These are phyloP conservation scores for Macrolepiota albuminosa DNA, from an alignment of 768 basidiomycete species.

Conservation along the genomic window DNA sequence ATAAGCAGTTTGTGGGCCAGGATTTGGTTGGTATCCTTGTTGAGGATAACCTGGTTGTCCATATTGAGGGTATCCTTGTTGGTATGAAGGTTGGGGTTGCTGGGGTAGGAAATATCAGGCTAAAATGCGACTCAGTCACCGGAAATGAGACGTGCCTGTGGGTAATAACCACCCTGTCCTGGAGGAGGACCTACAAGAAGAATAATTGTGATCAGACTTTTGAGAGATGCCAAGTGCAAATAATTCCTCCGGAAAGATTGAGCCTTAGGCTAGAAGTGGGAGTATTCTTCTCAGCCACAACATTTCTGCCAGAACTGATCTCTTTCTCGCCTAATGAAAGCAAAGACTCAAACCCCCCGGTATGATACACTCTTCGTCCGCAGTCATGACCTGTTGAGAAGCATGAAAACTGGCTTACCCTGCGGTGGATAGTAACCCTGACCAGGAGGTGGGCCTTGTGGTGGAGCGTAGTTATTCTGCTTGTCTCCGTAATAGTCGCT, in stretches of 20 bases:
- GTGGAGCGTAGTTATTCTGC: constrained; percentile 52
- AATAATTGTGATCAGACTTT: constrained; percentile 2
- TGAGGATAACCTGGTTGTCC: constrained; percentile 35
- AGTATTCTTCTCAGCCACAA: too few relatives aligned
- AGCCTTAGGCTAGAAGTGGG: neutral
- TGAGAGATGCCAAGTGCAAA: neutral
- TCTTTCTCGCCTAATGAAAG: neutral
- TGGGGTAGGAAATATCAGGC: constrained; percentile 22
- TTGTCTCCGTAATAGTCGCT: constrained; percentile 67
- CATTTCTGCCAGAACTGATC: neutral
- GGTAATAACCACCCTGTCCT: constrained; percentile 67
- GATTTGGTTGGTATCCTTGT: constrained; percentile 51
- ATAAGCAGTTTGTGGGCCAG: constrained; percentile 71
- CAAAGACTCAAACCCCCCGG: neutral
- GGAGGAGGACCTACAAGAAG: constrained; percentile 41
- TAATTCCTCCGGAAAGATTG: neutral
- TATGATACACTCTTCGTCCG: neutral
- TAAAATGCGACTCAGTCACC: neutral
- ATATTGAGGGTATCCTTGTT: constrained; percentile 34
- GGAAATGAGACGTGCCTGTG: constrained; percentile 30
- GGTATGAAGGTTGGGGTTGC: constrained; percentile 70
- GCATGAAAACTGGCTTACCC: constrained; percentile 5
- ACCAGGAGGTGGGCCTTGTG: constrained; percentile 37
- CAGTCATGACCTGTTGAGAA: neutral
- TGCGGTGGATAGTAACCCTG: constrained; percentile 13